Conservation (phyloP, 768 basidiomycete genomes). For the Galerina sulciceps region DNA sequence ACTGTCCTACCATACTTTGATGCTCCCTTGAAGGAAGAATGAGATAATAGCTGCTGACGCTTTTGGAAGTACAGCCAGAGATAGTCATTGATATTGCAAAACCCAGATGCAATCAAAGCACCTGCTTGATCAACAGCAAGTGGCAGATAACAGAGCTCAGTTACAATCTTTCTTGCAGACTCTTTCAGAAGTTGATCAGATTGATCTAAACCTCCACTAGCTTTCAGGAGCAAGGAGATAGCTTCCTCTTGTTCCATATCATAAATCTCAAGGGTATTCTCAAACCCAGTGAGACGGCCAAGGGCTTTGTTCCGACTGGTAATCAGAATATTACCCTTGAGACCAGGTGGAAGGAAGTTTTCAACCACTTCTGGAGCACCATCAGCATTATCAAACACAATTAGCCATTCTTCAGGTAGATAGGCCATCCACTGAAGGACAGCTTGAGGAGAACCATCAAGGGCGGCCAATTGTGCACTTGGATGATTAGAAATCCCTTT, state of each 20-base stretch:
- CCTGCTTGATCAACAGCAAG: constrained; percentile 23
- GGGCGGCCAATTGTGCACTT: background rate
- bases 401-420: constrained; percentile 16
- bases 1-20: constrained; percentile 18
- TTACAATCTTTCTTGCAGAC: constrained; percentile 13
- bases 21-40: constrained; percentile 7
- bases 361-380: constrained; percentile 14
- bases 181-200: background rate
- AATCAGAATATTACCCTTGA: constrained; percentile 20
- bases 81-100: constrained; percentile 17
- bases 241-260: constrained; percentile 20
- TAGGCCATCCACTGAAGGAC: constrained; percentile 17
- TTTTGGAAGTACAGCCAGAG: constrained; percentile 11
- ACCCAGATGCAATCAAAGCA: constrained; percentile 14
- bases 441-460: background rate
- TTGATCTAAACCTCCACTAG: background rate
- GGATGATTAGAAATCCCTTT: background rate
- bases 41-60: constrained; percentile 8
- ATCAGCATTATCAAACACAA: constrained; percentile 27
- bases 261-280: constrained; percentile 7
- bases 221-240: constrained; percentile 16
- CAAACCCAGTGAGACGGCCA: constrained; percentile 1
- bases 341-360: constrained; percentile 17
- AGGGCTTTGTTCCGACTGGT: constrained; percentile 19
- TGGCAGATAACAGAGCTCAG: background rate